Percentiles rank a stretch among this genome's conserved stretches.
Conservation (phyloP, 129 eudicot species). For the Flaveria brownii region DNA sequence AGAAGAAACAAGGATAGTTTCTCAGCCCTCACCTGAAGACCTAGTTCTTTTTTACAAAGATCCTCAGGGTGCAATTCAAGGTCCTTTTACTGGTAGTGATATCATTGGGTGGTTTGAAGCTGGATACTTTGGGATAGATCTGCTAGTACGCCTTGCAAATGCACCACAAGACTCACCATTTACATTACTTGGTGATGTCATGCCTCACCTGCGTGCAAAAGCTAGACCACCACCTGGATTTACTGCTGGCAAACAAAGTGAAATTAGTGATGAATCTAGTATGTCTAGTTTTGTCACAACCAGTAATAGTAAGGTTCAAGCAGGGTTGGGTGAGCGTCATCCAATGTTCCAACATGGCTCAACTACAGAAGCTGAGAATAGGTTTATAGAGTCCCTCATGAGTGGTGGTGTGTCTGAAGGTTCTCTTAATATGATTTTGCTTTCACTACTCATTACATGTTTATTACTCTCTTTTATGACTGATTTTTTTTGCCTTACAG, state of each 20-base stretch:
- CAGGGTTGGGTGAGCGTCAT: slow-evolving; percentile 51
- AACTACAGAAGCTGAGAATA: slow-evolving; percentile 66
- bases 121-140: slow-evolving; percentile 91
- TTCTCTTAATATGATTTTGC: slow-evolving; percentile 18
- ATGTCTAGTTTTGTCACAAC: slow-evolving; percentile 31
- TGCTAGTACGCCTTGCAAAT: slow-evolving; percentile 73
- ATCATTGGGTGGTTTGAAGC: slow-evolving; percentile 96
- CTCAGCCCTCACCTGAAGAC: slow-evolving; percentile 82
- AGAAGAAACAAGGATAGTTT: slow-evolving; percentile 55
- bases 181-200: slow-evolving; percentile 85
- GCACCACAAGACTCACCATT: slow-evolving; percentile 76
- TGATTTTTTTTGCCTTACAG: slow-evolving; percentile 37
- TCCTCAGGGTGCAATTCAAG: slow-evolving; percentile 94
- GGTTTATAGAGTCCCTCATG: slow-evolving; percentile 70
- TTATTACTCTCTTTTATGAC: not conserved
- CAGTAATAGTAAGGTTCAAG: slow-evolving; percentile 42
- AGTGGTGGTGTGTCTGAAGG: slow-evolving; percentile 57
- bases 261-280: slow-evolving; percentile 47
- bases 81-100: slow-evolving; percentile 90
- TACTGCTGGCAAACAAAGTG: slow-evolving; percentile 58
- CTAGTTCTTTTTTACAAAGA: slow-evolving; percentile 84
- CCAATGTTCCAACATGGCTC: slow-evolving; percentile 54
- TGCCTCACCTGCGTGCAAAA: slow-evolving; percentile 95
- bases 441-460: not conserved
- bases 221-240: slow-evolving; percentile 96